Conservation (phyloP, 495 filamentous ascomycete genomes). For the Lophium mytilinum region DNA sequence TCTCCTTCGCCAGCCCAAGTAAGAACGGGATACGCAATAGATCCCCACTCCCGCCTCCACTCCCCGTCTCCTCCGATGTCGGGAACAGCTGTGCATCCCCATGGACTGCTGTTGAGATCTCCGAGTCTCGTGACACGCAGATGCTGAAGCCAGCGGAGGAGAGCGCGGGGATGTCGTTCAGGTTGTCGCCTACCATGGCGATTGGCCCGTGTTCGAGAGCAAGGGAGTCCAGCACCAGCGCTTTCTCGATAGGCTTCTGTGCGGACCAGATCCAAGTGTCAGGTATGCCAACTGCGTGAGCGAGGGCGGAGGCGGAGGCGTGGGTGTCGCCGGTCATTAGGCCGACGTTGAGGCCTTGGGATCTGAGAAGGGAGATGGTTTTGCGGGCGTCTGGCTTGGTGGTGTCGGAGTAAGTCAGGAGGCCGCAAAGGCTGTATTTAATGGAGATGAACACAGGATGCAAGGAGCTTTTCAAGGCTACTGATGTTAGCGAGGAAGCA, state of each 20-base stretch:
- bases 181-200: neutral
- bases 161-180: neutral
- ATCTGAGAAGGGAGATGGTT: neutral
- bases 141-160: neutral
- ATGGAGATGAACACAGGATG: neutral
- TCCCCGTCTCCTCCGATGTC: neutral
- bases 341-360: neutral
- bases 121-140: neutral
- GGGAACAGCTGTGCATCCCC: neutral
- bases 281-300: neutral
- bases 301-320: neutral
- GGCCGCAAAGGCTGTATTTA: neutral
- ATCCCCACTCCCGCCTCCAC: neutral
- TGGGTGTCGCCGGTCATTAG: neutral
- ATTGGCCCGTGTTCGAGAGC: neutral
- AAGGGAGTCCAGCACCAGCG: neutral
- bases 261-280: neutral
- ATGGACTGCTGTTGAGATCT: neutral
- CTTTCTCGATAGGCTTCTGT: neutral
- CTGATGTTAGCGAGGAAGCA: neutral
- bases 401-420: neutral
- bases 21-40: neutral
- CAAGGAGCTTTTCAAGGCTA: neutral
- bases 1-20: neutral
- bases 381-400: neutral